These are phyloP conservation scores for Limonium bicolor DNA, from an alignment of 148 eudicot species.

Conservation along the genomic window DNA sequence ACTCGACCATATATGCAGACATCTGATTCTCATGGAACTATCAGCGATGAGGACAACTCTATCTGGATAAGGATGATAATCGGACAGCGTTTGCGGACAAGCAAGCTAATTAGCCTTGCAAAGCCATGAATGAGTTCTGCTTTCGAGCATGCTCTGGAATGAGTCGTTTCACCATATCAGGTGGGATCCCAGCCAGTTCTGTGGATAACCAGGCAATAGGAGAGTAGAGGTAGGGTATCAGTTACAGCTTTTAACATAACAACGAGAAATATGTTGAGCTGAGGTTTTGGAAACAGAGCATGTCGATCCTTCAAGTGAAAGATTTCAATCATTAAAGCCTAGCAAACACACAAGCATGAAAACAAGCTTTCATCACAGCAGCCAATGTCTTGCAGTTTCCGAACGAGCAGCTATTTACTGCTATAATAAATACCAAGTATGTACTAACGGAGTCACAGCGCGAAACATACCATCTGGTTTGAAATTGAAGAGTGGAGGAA, in stretches of 20 bases:
- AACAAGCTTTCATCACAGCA: neutral
- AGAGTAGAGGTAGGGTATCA: neutral
- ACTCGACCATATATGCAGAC: too few relatives aligned
- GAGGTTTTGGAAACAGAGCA: too few relatives aligned
- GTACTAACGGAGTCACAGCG: too few relatives aligned
- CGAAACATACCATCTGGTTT: conserved; percentile 55
- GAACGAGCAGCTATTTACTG: too few relatives aligned
- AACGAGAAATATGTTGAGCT: neutral
- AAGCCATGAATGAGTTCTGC: conserved; percentile 92
- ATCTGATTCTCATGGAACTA: too few relatives aligned
- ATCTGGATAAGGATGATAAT: too few relatives aligned
- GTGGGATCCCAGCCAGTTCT: conserved; percentile 78
- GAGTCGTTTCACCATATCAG: conserved; percentile 65
- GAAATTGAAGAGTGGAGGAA: conserved; percentile 91
- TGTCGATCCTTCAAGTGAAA: too few relatives aligned
- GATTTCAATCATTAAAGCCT: too few relatives aligned
- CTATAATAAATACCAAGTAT: too few relatives aligned
- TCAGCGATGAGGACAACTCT: too few relatives aligned
- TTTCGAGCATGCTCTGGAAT: conserved; percentile 94
- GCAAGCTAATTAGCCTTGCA: conserved; percentile 55
- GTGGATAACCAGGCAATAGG: conserved; percentile 3
- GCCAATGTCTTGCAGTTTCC: too few relatives aligned
- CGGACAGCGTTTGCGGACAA: too few relatives aligned
- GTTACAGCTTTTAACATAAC: neutral
- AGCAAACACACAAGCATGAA: neutral